Evolutionary conservation across 768 basidiomycete genomes (phyloP).

Genomic region (Pleurotus djamor): DNA sequence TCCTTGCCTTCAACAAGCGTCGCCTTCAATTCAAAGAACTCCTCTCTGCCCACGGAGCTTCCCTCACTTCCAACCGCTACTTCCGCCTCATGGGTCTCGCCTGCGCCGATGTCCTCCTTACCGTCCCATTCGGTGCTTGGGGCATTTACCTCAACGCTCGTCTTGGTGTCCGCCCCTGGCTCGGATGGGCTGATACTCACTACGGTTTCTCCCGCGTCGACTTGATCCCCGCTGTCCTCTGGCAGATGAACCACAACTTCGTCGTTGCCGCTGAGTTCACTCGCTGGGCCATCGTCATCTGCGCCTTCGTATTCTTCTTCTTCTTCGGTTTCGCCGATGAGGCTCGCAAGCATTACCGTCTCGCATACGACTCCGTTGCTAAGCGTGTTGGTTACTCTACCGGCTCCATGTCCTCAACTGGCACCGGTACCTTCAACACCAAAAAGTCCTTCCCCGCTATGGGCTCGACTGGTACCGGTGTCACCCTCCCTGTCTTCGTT

Average conservation of each 20-base stretch:
- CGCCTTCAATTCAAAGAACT: slow-evolving; percentile 42
- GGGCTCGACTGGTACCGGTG: slow-evolving; percentile 25
- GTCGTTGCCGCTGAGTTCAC: slow-evolving; percentile 34
- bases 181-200: slow-evolving; percentile 51
- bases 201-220: slow-evolving; percentile 41
- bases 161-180: slow-evolving; percentile 36
- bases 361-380: slow-evolving; percentile 33
- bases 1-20: slow-evolving; percentile 37
- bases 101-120: slow-evolving; percentile 40
- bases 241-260: slow-evolving; percentile 27
- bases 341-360: slow-evolving; percentile 51
- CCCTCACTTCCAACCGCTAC: slow-evolving; percentile 47
- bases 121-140: slow-evolving; percentile 40
- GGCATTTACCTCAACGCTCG: slow-evolving; percentile 32
- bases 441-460: slow-evolving; percentile 16
- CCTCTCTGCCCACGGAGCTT: slow-evolving; percentile 29
- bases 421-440: slow-evolving; percentile 14
- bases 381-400: slow-evolving; percentile 32
- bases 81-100: slow-evolving; percentile 59
- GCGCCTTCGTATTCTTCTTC: slow-evolving; percentile 58
- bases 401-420: slow-evolving; percentile 15
- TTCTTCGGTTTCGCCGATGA: slow-evolving; percentile 69
- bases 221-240: slow-evolving; percentile 36
- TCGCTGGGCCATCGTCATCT: slow-evolving; percentile 46
- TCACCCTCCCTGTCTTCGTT: slow-evolving; percentile 41